Base-by-base conservation (phyloP, 768 basidiomycete species). In the Pholiota microspora region DNA sequence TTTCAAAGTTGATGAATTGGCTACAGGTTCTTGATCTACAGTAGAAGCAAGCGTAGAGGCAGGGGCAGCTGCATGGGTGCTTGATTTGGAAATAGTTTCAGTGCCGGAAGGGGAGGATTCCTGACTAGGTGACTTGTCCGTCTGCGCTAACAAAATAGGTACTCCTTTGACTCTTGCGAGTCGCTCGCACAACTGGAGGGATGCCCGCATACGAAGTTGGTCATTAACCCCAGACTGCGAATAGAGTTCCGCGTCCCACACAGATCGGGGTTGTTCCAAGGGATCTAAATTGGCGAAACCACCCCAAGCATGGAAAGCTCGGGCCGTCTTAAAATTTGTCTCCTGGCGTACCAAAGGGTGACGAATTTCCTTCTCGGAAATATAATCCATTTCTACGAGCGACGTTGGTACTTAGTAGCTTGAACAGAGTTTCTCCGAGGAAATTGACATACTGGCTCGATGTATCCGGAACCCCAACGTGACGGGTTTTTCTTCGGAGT, bases 271-370 rank as follows among this genome's bases (percentile, higher is more conserved):
- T 12, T 56, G 50, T 7, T 65, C 60, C 29, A 73, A 64, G 16
- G 73, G 72, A 24, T 65, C 35, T 23, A 74, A 56, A 7, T 56
- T 44, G 38, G 68, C 51, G 54, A 76, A 74, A 4, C 74, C 73
- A 44, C 73, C 74, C 75, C 75, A 77, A 28, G 59, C 54, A 9
- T 74, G 51, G 55, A 74, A 74, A n/a, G n/a, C n/a, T 32, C 58
- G 44, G 16, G 31, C 35, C 53, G 64, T 55, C 23, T 55, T 46
- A 48, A 36, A 28, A 23, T 54, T 0, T 31, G 59, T 53, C 57
- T 51, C 34, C 42, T 62, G 46, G 47, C 42, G 58, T 7, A 58
- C 34, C 4, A 31, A 24, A 23, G 6, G 12, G 51, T n/a, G n/a
- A n/a, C 32, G 38, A 3, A 13, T 7, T 8, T 16, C 7, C 23